phyloP scores from a whole-genome alignment of 306 rosid genomes.

The Cucurbita maxima region DNA sequence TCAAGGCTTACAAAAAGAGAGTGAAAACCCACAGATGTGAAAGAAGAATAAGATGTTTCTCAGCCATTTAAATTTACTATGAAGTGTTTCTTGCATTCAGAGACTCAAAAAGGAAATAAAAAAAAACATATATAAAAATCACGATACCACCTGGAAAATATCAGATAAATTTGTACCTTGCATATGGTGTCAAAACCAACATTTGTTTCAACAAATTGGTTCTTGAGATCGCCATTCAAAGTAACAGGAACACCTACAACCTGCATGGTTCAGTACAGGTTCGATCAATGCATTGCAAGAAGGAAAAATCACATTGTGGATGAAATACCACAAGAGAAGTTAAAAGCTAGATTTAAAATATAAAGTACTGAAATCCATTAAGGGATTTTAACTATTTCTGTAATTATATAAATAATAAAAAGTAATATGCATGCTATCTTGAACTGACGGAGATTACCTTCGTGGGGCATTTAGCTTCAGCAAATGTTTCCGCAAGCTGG shows the following conservation, averaged over 20 bases:
- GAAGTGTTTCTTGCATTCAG: too few species aligned
- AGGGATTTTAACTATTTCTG: neutral
- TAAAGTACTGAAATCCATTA: neutral
- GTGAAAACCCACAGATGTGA: neutral
- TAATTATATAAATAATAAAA: neutral
- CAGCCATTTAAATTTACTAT: neutral
- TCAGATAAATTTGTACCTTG: slow-evolving; percentile 43
- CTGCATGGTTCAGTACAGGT: slow-evolving; percentile 24
- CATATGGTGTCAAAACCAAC: slow-evolving; percentile 97
- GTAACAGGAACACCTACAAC: slow-evolving; percentile 99
- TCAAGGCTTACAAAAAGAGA: neutral
- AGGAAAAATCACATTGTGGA: neutral
- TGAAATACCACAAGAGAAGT: neutral
- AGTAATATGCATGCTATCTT: neutral
- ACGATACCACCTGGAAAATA: neutral
- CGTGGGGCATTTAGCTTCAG: slow-evolving; percentile 71
- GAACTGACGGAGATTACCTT: slow-evolving; percentile 34
- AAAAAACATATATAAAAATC: neutral
- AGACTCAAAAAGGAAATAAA: too few species aligned
- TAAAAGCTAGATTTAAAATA: neutral
- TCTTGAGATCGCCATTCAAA: slow-evolving; percentile 91
- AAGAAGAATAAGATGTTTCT: neutral
- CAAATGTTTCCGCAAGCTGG: slow-evolving; percentile 96
- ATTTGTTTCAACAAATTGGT: slow-evolving; percentile 89
- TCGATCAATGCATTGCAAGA: neutral